phyloP scores from a whole-genome alignment of 192 early-diverging fungal genomes.

The Mortierella antarctica region DNA sequence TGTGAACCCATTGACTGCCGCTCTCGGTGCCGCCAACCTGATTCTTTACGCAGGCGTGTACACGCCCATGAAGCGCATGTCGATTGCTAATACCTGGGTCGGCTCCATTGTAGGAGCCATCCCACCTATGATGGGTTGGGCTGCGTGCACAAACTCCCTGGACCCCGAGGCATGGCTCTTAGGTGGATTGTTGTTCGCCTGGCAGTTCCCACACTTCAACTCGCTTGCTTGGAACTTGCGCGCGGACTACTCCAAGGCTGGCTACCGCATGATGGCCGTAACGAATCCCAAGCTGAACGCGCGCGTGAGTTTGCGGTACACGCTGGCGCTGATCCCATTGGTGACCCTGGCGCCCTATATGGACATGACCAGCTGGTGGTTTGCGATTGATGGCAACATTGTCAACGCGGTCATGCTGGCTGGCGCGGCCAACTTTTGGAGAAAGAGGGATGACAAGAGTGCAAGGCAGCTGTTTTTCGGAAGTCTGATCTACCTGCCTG shows the following conservation, averaged over 20 bases:
- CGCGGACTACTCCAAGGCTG: conserved; percentile 96
- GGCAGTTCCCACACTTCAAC: conserved; percentile 99
- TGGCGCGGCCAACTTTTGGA: conserved; percentile 85
- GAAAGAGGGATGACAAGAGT: conserved; percentile 77
- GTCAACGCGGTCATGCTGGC: conserved; percentile 81
- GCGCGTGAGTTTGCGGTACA: conserved; percentile 86
- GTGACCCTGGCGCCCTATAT: conserved; percentile 66
- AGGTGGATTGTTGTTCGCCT: conserved; percentile 87
- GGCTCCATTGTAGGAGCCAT: conserved; percentile 95
- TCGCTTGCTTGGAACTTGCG: conserved; percentile 90
- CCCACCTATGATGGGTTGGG: conserved; percentile 99
- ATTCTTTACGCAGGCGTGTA: conserved; percentile 91
- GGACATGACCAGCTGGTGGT: conserved; percentile 83
- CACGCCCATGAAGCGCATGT: conserved; percentile 93
- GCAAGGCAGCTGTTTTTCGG: conserved; percentile 93
- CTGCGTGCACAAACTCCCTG: conserved; percentile 80
- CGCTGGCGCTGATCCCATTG: conserved; percentile 79
- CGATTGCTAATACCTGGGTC: conserved; percentile 96
- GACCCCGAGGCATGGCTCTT: conserved; percentile 86
- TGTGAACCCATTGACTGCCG: conserved; percentile 90
- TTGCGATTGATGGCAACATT: conserved; percentile 78
- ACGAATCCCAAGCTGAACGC: conserved; percentile 90
- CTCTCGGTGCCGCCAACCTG: conserved; percentile 86
- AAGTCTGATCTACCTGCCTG: conserved; percentile 88
- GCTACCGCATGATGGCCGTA: conserved; percentile 96